Percentiles rank a stretch among this genome's conserved stretches.
Conservation (phyloP, 2,329 filamentous ascomycete species). For the Trichoderma asperellum region DNA sequence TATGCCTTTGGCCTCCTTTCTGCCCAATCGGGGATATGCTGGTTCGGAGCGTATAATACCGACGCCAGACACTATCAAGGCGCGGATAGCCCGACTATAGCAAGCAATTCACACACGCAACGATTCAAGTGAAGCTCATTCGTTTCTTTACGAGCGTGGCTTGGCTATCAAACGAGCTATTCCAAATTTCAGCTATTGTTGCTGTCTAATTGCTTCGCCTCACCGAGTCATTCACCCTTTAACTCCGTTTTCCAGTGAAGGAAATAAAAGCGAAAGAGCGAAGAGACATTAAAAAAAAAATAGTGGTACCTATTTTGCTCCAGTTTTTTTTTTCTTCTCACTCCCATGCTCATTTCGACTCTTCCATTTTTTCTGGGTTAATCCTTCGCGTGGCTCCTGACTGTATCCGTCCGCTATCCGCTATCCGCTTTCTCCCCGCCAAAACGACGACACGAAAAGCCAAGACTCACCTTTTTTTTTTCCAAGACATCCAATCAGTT, state of each 20-base stretch:
- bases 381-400: background rate
- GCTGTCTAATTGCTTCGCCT: background rate
- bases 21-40: background rate
- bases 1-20: background rate
- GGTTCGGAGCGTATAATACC: background rate
- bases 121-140: background rate
- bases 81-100: background rate
- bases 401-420: background rate
- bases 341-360: background rate
- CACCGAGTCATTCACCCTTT: background rate
- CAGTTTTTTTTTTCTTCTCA: background rate
- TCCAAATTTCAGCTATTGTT: background rate
- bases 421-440: background rate
- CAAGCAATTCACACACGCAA: too few species aligned
- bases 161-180: background rate
- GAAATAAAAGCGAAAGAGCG: background rate
- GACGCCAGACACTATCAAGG: background rate
- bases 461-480: background rate
- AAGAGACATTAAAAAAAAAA: background rate
- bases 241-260: background rate
- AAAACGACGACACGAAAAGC: background rate
- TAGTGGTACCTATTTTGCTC: background rate
- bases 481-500: background rate
- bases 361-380: background rate
- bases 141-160: background rate